Evolutionary conservation across 2,329 filamentous ascomycete genomes (phyloP), one percentile per base, ranked within the genome.

Genomic region (Rutstroemia sp.): DNA sequence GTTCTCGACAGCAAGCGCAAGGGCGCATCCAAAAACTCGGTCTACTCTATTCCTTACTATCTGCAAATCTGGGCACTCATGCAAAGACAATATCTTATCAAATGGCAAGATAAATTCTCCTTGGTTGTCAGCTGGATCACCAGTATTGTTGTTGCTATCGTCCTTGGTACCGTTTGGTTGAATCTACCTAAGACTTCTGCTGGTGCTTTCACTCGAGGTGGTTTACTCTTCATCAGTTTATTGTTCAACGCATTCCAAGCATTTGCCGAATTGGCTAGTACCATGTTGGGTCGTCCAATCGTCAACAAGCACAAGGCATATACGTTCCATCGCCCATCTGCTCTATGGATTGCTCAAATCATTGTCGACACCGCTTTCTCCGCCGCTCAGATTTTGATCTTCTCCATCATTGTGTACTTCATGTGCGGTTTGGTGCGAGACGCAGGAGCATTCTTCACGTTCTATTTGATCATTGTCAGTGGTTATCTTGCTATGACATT

Each of bases 221-320:
- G 89, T 74, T 80, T 92, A 1, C 75, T 95, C 51, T 95, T 95
- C 73, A 83, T 91, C 54, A 77, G 87, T 21, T 79, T 95, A 1
- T 73, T 95, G 4, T 92, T 92, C 78, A 92, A 92, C 69, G 87
- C 87, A n/a, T 92, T 95, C 71, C 85, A 90, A 67, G 88, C 90
- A 23, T 92, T 94, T 67, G 82, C 86, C 0, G 90, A 95, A 70
- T 73, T 95, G 0, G 86, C 79, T 0, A 78, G 79, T 10, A 87
- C 86, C 1, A 92, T 94, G 87, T 73, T 85, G 16, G 88, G 86
- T 1, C 79, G 90, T 8, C 79, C 85, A 0, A 87, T 95, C 39
- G 80, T 95, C 59, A 90, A 91, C 69, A 95, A 94, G 69, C 90
- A 95, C 71, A 84, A 86, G 57, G 85, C 87, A 0, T 95, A 90